These are phyloP conservation scores for Yarrowia sp. DNA, from an alignment of 805 yeast genomes.

Conservation along the genomic window DNA sequence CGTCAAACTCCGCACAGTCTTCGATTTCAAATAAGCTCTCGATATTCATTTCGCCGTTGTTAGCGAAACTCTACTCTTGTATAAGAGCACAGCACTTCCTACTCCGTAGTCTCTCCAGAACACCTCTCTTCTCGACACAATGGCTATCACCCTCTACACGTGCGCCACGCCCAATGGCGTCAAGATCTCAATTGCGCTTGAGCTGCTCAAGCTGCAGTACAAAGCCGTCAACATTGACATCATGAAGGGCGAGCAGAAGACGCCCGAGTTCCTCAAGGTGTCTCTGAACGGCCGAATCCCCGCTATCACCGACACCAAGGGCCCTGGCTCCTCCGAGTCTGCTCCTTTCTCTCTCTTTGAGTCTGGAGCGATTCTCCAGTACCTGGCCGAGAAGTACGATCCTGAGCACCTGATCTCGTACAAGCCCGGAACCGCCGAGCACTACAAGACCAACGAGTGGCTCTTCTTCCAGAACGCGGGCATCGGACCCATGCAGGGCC, in stretches of 20 bases:
- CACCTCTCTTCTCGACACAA: background rate
- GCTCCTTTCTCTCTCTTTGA: conserved; percentile 50
- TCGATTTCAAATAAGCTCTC: conserved; percentile 4
- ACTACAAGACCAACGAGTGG: conserved; percentile 49
- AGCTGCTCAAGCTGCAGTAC: conserved; percentile 39
- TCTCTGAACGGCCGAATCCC: conserved; percentile 69
- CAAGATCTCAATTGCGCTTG: conserved; percentile 42
- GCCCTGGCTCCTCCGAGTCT: conserved; percentile 35
- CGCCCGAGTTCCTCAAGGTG: conserved; percentile 54
- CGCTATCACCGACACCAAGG: conserved; percentile 43
- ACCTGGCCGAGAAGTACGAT: conserved; percentile 61
- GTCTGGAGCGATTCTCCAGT: conserved; percentile 60
- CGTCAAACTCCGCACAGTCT: too few species aligned
- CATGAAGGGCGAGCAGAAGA: conserved; percentile 48
- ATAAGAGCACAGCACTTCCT: background rate
- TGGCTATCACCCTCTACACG: conserved; percentile 45
- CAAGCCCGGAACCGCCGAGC: conserved; percentile 42
- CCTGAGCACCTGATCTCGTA: conserved; percentile 47
- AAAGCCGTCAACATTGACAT: conserved; percentile 46
- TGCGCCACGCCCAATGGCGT: conserved; percentile 46
- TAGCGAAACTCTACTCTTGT: background rate
- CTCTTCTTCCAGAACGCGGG: conserved; percentile 57
- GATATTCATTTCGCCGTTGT: background rate
- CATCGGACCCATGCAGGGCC: conserved; percentile 64
- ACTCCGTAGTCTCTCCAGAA: too few species aligned